Conservation (phyloP, 495 filamentous ascomycete species). For the Penicillium odoratum region DNA sequence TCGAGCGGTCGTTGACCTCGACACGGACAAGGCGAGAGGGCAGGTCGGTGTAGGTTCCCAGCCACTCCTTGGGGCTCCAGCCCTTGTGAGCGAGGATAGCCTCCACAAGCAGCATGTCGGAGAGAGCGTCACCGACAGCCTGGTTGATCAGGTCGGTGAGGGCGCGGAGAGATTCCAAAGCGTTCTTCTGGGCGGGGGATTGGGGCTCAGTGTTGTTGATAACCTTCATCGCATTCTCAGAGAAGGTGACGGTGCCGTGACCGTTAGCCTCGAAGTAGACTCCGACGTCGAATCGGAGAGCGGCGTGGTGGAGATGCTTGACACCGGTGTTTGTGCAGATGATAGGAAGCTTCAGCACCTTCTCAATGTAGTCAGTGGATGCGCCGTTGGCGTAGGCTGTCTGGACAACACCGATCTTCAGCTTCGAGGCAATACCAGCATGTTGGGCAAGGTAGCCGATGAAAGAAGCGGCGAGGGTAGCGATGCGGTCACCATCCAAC, state of each 20-base stretch:
- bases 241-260: conserved; percentile 96
- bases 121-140: conserved; percentile 93
- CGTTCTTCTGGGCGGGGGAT: conserved; percentile 84
- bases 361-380: conserved; percentile 87
- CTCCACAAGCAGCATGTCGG: conserved; percentile 94
- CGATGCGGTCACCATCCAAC: conserved; percentile 94
- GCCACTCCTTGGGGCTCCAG: conserved; percentile 90
- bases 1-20: conserved; percentile 80
- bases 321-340: conserved; percentile 95
- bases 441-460: conserved; percentile 82
- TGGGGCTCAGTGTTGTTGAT: conserved; percentile 79
- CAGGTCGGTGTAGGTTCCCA: conserved; percentile 89
- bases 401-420: conserved; percentile 92
- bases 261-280: conserved; percentile 99
- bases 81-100: conserved; percentile 92
- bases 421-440: conserved; percentile 72
- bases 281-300: conserved; percentile 85
- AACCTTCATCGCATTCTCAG: conserved; percentile 69
- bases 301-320: conserved; percentile 95
- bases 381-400: conserved; percentile 97
- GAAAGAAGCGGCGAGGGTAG: conserved; percentile 90
- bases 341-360: conserved; percentile 84
- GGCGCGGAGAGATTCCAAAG: conserved; percentile 77
- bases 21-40: conserved; percentile 93
- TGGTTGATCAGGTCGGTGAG: conserved; percentile 93